These are phyloP conservation scores for Hygrocybe punicea DNA, from an alignment of 768 basidiomycete species.

Conservation along the genomic window DNA sequence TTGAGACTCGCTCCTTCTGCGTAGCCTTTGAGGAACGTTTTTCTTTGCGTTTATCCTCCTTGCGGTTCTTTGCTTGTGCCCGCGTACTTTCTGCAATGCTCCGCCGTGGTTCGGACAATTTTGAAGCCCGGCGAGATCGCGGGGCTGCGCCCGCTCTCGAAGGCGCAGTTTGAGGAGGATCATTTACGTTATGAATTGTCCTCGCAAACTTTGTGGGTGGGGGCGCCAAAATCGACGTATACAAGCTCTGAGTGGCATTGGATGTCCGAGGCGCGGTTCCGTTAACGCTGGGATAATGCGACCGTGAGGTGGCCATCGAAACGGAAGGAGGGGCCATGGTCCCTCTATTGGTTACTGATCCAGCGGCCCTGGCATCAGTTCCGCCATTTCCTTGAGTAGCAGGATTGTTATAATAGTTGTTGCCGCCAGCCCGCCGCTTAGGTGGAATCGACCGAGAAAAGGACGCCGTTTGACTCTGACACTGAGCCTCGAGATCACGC, in stretches of 20 bases:
- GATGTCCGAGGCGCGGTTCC: constrained; percentile 19
- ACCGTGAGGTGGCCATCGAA: constrained; percentile 42
- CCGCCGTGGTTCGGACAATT: constrained; percentile 29
- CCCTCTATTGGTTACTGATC: constrained; percentile 33
- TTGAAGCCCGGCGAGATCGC: constrained; percentile 34
- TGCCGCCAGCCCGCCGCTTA: constrained; percentile 52
- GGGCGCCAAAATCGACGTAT: constrained; percentile 69
- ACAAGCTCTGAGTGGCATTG: constrained; percentile 57
- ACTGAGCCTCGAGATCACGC: constrained; percentile 68
- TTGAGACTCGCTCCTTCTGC: constrained; percentile 36
- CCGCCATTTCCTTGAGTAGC: constrained; percentile 46
- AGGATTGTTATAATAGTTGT: constrained; percentile 51
- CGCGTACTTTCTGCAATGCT: constrained; percentile 48
- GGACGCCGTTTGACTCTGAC: constrained; percentile 41
- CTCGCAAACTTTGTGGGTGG: constrained; percentile 74
- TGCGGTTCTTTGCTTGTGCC: constrained; percentile 42
- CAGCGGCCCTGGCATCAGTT: constrained; percentile 19
- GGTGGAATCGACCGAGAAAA: constrained; percentile 54
- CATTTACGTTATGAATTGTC: constrained; percentile 71
- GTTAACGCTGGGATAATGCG: constrained; percentile 40
- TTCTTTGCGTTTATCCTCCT: constrained; percentile 38
- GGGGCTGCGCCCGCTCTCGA: constrained; percentile 46
- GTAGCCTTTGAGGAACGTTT: constrained; percentile 50
- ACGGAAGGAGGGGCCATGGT: constrained; percentile 45
- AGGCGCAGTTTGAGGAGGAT: constrained; percentile 62